These are phyloP conservation scores for Primulina tabacum DNA, from an alignment of 257 asterid species.

Conservation along the genomic window DNA sequence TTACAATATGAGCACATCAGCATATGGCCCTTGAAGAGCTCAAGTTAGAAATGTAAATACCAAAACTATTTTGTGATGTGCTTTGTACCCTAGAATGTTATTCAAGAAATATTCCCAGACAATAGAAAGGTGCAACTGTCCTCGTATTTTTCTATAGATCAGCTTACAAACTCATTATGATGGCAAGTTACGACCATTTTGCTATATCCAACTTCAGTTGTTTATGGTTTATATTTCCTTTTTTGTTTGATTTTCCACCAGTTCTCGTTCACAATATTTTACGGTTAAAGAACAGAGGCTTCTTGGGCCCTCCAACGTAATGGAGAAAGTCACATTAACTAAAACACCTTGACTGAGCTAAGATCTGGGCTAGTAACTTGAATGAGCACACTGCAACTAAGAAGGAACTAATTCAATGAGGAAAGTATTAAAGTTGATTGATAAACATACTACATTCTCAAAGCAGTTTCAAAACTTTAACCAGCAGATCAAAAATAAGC, in stretches of 20 bases:
- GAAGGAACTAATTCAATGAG: neutral
- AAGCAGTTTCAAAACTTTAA: constrained; percentile 11
- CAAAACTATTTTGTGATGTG: no score
- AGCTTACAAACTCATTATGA: neutral
- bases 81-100: no score
- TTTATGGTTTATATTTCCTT: neutral
- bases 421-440: neutral
- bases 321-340: neutral
- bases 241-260: neutral
- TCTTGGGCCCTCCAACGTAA: neutral
- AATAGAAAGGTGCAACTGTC: no score
- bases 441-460: neutral
- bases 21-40: no score
- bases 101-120: no score
- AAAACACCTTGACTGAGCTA: constrained; percentile 10
- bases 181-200: neutral
- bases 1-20: no score
- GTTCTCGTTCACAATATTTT: neutral
- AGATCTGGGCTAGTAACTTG: neutral
- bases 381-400: constrained; percentile 8
- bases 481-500: neutral
- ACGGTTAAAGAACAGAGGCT: no score
- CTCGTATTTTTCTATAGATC: no score
- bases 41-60: no score
- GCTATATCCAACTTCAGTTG: neutral